Evolutionary conservation across 2,329 filamentous ascomycete species (phyloP), one percentile per base, ranked within the genome.

Genomic region (Helminthosporium solani): DNA sequence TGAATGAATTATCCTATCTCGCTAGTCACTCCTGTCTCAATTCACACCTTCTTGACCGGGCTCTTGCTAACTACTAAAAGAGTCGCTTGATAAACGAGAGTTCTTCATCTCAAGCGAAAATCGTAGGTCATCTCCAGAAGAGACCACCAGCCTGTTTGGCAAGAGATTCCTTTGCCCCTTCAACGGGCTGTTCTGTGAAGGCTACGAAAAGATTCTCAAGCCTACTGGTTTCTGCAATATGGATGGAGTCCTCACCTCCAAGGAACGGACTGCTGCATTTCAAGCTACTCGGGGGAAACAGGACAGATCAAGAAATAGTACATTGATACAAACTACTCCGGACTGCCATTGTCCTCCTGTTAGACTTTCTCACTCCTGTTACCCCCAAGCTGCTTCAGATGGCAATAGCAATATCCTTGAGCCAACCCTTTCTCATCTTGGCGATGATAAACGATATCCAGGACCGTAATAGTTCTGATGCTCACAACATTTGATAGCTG

Each of bases 151-250:
- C 2, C 52, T 73, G 6, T 68, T 69, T 42, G 63, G 61, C 5
- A 56, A 70, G n/a, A 54, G 64, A 8, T 44, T 68, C 1, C 72
- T 70, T 48, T 60, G 58, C 36, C 72, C 67, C 62, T 49, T 74
- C 28, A 70, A 70, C 47, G 43, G 50, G 14, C 54, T 73, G 2
- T 70, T 73, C 44, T 30, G 47, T 34, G 42, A 51, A 20, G 54
- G 56, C 21, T 64, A 62, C 39, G 46, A 44, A 6, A 60, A 58
- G 27, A 53, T 62, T 20, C 43, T 65, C 9, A 57, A 54, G 16
- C 61, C 61, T 2, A 33, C 42, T 4, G 61, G 64, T 37, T 49
- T 63, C 5, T 51, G 54, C 34, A 50, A 50, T 19, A 55, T 62
- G 25, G 60, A 64, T 43, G 45, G 53, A n/a, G 60, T 62, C 37